Evolutionary conservation across 495 filamentous ascomycete genomes (phyloP).

Genomic region (Trichoderma asperelloides): DNA sequence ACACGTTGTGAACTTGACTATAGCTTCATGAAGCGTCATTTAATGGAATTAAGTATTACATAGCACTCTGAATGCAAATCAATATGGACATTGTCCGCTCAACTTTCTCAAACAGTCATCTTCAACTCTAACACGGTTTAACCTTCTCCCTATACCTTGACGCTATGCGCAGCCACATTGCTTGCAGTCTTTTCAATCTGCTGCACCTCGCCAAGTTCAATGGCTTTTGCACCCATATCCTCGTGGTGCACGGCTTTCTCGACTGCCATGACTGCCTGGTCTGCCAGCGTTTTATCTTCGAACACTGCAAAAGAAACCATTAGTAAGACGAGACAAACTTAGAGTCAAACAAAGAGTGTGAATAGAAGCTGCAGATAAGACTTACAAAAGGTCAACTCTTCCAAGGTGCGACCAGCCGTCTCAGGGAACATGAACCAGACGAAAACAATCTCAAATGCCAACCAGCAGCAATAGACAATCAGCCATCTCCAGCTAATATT

Average conservation of each 20-base stretch:
- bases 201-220: neutral
- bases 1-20: too few species aligned
- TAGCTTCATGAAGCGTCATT: too few species aligned
- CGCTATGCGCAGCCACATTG: neutral
- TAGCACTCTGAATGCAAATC: too few species aligned
- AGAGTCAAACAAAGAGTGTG: slow-evolving; percentile 13
- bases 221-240: neutral
- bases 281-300: slow-evolving; percentile 6
- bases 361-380: slow-evolving; percentile 16
- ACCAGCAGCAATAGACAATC: slow-evolving; percentile 50
- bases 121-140: too few species aligned
- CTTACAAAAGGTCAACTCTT: slow-evolving; percentile 49
- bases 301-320: neutral
- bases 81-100: too few species aligned
- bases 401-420: slow-evolving; percentile 46
- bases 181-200: neutral
- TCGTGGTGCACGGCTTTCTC: slow-evolving; percentile 9
- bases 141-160: too few species aligned
- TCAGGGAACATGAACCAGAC: slow-evolving; percentile 54
- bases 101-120: too few species aligned
- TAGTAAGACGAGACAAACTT: slow-evolving; percentile 1
- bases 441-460: slow-evolving; percentile 43
- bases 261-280: slow-evolving; percentile 3
- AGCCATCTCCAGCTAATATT: slow-evolving; percentile 50
- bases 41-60: too few species aligned